Evolutionary conservation across 495 filamentous ascomycete species (phyloP), one percentile per base, ranked within the genome.

Genomic region (Aspergillus hancockii): DNA sequence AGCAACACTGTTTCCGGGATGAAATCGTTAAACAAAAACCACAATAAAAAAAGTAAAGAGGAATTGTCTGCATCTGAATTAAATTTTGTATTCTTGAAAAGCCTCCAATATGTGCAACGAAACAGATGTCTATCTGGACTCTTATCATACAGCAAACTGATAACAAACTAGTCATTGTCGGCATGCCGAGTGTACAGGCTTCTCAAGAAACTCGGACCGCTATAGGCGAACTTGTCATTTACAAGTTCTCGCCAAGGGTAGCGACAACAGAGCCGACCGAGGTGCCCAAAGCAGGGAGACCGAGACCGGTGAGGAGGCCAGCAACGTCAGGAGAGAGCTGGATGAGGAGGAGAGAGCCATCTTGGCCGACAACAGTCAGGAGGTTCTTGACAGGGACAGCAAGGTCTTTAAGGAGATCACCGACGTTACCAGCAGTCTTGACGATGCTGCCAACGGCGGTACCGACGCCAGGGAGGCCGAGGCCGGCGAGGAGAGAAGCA

Each of bases 381-480:
- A 75, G 69, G 13, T 67, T 34, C 57, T 72, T 56, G 32, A 69
- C 57, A 59, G 69, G 69, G 34, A 18, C 49, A 58, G 67, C 63
- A 45, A 76, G 51, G 61, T 75, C 67, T 58, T 65, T 65, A 53
- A 78, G 40, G 51, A 78, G 74, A 58, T 78, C 72, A 62, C 74
- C 72, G 28, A 75, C 55, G 61, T 46, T 62, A 58, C 65, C 62
- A 49, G 72, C 72, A 47, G 67, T 67, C 36, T 56, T 58, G 52
- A 75, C 47, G 40, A 75, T 59, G 18, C 63, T 36, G 52, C 73
- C 73, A 25, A 73, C 55, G 54, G 73, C 60, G 18, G 21, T 61
- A 31, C 65, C 64, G 18, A 71, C 60, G 45, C 62, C 60, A 53
- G 62, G 59, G 47, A 75, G 70, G 46, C 73, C 73, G 21, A 75